Conservation (phyloP, 1,284 basidiomycete genomes). For the Butyriboletus appendiculatus region DNA sequence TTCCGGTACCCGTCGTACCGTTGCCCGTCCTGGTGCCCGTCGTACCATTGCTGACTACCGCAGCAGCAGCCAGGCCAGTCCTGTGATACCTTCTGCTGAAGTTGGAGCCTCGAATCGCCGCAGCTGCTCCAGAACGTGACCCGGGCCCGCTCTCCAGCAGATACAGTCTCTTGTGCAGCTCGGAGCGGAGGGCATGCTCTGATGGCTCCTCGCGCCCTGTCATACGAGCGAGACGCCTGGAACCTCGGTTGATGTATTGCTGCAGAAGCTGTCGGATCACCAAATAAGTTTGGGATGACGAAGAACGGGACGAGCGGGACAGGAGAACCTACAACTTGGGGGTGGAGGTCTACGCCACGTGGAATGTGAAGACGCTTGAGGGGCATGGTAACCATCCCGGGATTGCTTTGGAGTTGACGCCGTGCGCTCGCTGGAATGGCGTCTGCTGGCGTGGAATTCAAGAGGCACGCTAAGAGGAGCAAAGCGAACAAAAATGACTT, state of each 20-base stretch:
- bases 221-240: constrained; percentile 70
- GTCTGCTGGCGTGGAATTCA: constrained; percentile 5
- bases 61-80: constrained; percentile 9
- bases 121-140: constrained; percentile 12
- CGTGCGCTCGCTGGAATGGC: constrained; percentile 21
- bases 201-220: constrained; percentile 56
- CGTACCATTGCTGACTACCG: constrained; percentile 6
- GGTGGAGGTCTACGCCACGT: constrained; percentile 47
- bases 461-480: constrained; percentile 22
- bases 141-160: constrained; percentile 35
- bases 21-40: constrained; percentile 11
- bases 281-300: not conserved
- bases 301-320: not conserved
- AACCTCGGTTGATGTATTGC: constrained; percentile 68
- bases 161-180: constrained; percentile 56
- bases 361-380: constrained; percentile 23
- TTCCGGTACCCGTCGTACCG: constrained; percentile 8
- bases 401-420: constrained; percentile 11
- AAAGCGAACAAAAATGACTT: constrained; percentile 18
- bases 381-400: constrained; percentile 30
- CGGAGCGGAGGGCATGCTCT: constrained; percentile 48
- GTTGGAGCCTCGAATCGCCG: constrained; percentile 3
- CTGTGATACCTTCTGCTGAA: constrained; percentile 13
- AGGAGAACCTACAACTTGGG: constrained; percentile 57
- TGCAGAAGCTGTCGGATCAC: constrained; percentile 53